Base-by-base conservation (phyloP, 140 eudicot genomes). In the Ambrosia hybrid region DNA sequence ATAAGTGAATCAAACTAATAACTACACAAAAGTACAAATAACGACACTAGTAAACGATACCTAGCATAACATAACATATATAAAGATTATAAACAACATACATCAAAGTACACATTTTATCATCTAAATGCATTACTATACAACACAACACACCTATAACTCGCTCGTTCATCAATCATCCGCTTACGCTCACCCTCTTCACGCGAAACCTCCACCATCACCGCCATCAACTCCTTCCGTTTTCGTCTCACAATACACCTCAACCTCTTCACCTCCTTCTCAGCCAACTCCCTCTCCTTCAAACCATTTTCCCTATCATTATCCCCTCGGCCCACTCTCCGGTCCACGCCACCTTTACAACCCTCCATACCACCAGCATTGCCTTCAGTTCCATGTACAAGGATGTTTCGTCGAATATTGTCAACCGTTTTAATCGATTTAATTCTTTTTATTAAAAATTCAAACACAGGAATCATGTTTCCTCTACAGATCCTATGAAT, bases 161-260 rank as follows among this genome's bases (percentile, higher is more conserved):
- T 90, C 0, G 86, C 72, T 49, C 97, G 83, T 78, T 93, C 96
- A 73, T 93, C 96, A 26, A 93, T 85, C 97, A 93, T 82, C 30
- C 98, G 77, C 80, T 90, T 93, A 49, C 98, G 83, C 13, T 90
- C 98, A 34, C 88, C 89, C 76, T 90, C 98, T 78, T 93, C 98
- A 60, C 84, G 75, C 0, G 98, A 83, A 14, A 90, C 97, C 84
- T 93, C 98, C 79, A 84, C 36, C 96, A 93, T 93, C 67, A 82
- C 75, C 0, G 84, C 85, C 80, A 81, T 88, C 81, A 93, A 65
- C 83, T 93, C 98, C 88, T 88, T 93, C 68, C 98, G 80, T 58
- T 86, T 88, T 43, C 91, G 83, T 78, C 95, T 90, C 55, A 93
- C 88, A n/a, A 80, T 70, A 56, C 71, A 83, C 78, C 98, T 90